Evolutionary conservation across 352 stramenopile species (phyloP).

Genomic region (Phytopythium boreale): DNA sequence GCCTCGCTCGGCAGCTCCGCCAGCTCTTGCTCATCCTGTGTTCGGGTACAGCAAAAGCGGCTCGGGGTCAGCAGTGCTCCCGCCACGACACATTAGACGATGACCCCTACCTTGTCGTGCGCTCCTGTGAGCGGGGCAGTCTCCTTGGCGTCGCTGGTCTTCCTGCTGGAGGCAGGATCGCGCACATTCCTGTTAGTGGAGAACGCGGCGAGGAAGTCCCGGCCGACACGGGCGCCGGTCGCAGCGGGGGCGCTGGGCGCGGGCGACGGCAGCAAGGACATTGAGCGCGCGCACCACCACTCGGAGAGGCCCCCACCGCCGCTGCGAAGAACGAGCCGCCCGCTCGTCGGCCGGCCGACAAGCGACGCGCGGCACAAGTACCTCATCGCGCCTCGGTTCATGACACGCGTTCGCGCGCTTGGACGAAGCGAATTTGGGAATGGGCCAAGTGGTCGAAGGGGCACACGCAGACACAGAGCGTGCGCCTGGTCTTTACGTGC

Average conservation of each 20-base stretch:
- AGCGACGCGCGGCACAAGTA: slow-evolving; percentile 3
- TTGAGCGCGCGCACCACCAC: slow-evolving; percentile 1
- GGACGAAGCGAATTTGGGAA: neutral
- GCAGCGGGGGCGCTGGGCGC: neutral
- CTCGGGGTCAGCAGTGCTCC: neutral
- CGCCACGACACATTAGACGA: neutral
- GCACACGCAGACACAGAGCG: neutral
- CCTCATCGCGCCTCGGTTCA: slow-evolving; percentile 7
- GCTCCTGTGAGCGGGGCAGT: slow-evolving; percentile 23
- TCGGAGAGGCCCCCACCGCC: slow-evolving; percentile 1
- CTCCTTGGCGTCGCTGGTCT: slow-evolving; percentile 25
- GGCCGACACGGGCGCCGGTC: neutral
- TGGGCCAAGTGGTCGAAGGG: neutral
- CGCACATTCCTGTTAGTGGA: slow-evolving; percentile 2
- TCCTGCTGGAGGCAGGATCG: neutral
- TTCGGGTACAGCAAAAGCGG: neutral
- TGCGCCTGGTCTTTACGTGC: neutral
- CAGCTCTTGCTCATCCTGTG: slow-evolving; percentile 19
- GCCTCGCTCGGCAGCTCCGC: slow-evolving; percentile 8
- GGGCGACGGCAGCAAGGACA: neutral
- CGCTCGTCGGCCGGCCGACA: neutral
- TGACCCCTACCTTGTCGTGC: slow-evolving; percentile 13
- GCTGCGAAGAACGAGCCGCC: neutral
- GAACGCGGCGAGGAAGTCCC: neutral
- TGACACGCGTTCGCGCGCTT: too few species aligned